phyloP scores from a whole-genome alignment of 495 filamentous ascomycete genomes.

The Lepraria neglecta region DNA sequence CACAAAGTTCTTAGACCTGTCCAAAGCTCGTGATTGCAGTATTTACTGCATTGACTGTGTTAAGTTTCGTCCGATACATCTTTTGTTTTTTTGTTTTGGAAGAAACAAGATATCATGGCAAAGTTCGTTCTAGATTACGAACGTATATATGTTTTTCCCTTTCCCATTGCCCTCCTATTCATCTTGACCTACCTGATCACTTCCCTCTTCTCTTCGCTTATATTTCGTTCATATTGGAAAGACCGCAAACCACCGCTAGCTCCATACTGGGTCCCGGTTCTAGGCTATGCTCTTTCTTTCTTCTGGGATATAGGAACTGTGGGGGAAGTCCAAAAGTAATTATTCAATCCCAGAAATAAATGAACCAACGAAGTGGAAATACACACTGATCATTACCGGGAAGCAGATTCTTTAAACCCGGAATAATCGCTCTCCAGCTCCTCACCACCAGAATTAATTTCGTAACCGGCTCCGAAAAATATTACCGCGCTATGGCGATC shows the following conservation, averaged over 20 bases:
- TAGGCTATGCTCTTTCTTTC: conserved; percentile 27
- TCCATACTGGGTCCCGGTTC: conserved; percentile 27
- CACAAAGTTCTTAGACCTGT: too few species aligned
- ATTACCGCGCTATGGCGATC: too few species aligned
- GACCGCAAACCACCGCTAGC: conserved; percentile 21
- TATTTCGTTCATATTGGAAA: background rate
- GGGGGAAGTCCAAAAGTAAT: background rate
- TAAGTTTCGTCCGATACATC: too few species aligned
- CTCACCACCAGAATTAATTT: background rate
- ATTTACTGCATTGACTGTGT: too few species aligned
- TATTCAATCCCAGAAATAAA: background rate
- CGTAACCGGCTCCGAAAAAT: background rate
- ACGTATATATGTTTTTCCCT: background rate
- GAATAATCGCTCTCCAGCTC: background rate
- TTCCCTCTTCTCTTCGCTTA: background rate
- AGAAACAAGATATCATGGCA: too few species aligned
- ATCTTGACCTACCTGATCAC: background rate
- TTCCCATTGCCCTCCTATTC: background rate
- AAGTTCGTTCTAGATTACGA: too few species aligned
- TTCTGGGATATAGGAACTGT: conserved; percentile 17
- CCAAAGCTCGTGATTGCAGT: too few species aligned
- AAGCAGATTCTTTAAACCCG: background rate
- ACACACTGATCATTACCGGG: background rate
- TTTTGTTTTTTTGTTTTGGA: too few species aligned
- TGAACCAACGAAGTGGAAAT: too few species aligned